Base-by-base conservation (phyloP, 2,329 filamentous ascomycete genomes). In the Diplodia seriata region DNA sequence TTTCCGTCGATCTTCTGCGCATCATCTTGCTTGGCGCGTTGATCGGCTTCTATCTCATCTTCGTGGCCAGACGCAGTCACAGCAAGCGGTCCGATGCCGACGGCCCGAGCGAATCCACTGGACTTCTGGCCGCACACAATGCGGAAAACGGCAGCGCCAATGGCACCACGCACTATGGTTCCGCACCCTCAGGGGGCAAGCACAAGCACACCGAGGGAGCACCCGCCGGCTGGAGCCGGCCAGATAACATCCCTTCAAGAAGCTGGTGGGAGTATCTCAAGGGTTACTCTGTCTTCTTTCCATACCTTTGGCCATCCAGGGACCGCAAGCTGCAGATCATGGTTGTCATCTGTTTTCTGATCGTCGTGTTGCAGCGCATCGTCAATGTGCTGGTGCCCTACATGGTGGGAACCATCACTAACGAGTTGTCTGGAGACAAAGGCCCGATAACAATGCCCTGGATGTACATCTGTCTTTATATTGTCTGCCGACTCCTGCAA, bases 221-320 rank as follows among this genome's bases (percentile, higher is more conserved):
- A 63, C 87, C 88, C 29, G 89, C 90, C 11, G 92, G 91, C 6
- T 98, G 97, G 84, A 96, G 96, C 78, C 90, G 94, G 72, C 94
- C 94, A 1, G 90, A 91, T 47, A 94, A 92, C 71, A 87, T 93
- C 9, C 94, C 93, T 2, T 91, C 91, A 72, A 93, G 91, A 72
- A 95, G 90, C 64, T 99, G 95, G 95, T 97, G 91, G 89, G 94
- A 98, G 76, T 99, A 99, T 78, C 83, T 97, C 69, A 89, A 90
- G 71, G 93, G 94, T 55, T 99, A 98, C 79, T 91, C 90, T 14
- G 84, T 97, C 63, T 97, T 99, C 80, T 96, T 98, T 77, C 94
- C 94, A 0, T 99, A 98, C 76, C 87, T 98, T 68, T 99, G 95
- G 95, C 95, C 95, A 0, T 91, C 89, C 74, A 94, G 94, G 75